Base-by-base conservation (phyloP, 2,329 filamentous ascomycete genomes). In the Fusarium poae region DNA sequence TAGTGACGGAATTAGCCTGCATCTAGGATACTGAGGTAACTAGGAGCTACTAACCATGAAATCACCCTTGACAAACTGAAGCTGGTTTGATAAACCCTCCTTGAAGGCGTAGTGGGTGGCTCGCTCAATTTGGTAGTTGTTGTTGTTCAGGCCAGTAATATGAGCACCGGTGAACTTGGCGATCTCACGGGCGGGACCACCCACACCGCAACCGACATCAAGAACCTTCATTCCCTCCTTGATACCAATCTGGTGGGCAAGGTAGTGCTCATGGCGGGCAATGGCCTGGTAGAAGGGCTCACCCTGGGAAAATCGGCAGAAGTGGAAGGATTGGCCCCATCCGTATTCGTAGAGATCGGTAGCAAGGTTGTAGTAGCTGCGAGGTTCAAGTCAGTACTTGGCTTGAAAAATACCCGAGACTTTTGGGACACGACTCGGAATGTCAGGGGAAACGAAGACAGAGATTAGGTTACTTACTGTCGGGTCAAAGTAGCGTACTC, bases 61-160 rank as follows among this genome's bases (percentile, higher is more conserved):
- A 77, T 98, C 95, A 54, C 94, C 95, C 87, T 98, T 97, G 77
- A 93, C 91, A 75, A 93, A 98, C 68, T 86, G 86, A 72, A 97
- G 83, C 83, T 97, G 93, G 76, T 92, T 81, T 2, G 90, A 86
- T 53, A 98, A 84, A 52, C 91, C 90, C 82, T 97, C 93, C 81
- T 93, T 93, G 66, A 86, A 82, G 4, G 94, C 93, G 78, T 97
- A 97, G 56, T 86, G 85, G 16, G 89, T 94, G n/a, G 94, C 95
- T 71, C 96, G 92, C 79, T 97, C 89, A 72, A 98, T 97, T 84
- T 98, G 96, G 85, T 99, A 99, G 83, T 97, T 93, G 82, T 98
- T 98, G 89, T 97, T 98, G 89, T 98, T 99, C 79, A 98, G 83
- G 43, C 96, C 96, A 25, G 93, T 91, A 68, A 98, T 88, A 75